Conservation (phyloP, 1,139 yeast genomes). For the Hyphopichia khmerensis region DNA sequence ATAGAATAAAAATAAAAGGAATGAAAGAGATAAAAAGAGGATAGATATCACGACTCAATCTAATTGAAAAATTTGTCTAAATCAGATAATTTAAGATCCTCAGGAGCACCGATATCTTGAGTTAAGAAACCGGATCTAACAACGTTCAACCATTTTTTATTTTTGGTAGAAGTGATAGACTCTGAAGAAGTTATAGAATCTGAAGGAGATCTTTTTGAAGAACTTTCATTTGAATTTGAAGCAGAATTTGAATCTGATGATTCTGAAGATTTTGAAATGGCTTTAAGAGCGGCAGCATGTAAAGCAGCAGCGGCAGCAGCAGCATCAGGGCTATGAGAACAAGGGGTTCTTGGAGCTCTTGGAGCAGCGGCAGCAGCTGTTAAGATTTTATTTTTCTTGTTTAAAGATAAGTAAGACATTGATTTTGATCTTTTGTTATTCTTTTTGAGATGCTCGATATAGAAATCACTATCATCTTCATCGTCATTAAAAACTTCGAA, state of each 20-base stretch:
- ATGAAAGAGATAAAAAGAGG: constrained; percentile 1
- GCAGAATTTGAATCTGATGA: constrained; percentile 8
- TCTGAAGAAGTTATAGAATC: constrained; percentile 7
- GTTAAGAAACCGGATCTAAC: constrained; percentile 72
- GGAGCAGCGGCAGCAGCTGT: constrained; percentile 89
- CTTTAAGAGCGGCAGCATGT: constrained; percentile 67
- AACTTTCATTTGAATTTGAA: constrained; percentile 17
- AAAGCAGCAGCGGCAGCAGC: constrained; percentile 75
- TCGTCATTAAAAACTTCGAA: constrained; percentile 46
- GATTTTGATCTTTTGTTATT: constrained; percentile 63
- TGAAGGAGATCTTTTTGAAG: constrained; percentile 18
- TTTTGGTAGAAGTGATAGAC: constrained; percentile 3
- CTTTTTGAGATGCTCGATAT: constrained; percentile 32
- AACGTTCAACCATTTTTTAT: constrained; percentile 64
- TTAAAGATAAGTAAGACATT: constrained; percentile 50
- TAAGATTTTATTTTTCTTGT: constrained; percentile 52
- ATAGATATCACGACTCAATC: neutral
- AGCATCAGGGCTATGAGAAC: constrained; percentile 58
- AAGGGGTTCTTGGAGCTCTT: constrained; percentile 62
- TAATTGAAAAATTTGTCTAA: constrained; percentile 59
- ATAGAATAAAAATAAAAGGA: neutral
- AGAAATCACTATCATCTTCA: constrained; percentile 22
- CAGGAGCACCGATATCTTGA: constrained; percentile 76
- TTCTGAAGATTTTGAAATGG: constrained; percentile 31
- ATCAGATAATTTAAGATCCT: constrained; percentile 70